Evolutionary conservation across 805 yeast species (phyloP).

Genomic region (Hanseniaspora thailandica): DNA sequence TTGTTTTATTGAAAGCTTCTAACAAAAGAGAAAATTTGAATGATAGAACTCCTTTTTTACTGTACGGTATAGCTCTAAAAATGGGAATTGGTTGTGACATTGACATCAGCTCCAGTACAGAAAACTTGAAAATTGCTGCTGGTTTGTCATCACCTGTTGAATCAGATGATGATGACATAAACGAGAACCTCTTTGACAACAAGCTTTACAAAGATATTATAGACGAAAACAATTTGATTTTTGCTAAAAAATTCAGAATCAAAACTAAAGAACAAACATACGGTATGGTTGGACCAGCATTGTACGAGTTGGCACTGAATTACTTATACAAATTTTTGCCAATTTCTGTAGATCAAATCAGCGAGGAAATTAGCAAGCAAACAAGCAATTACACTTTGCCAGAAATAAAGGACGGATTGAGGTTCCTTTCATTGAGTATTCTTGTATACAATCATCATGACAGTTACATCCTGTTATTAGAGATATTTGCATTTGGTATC

Average conservation of each 20-base stretch:
- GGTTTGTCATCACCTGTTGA: constrained; percentile 22
- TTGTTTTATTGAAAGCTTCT: background rate
- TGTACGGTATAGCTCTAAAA: constrained; percentile 56
- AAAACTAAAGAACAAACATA: background rate
- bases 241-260: background rate
- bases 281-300: constrained; percentile 5
- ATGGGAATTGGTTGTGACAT: constrained; percentile 57
- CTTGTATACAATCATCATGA: background rate
- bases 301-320: constrained; percentile 6
- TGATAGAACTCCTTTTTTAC: constrained; percentile 51
- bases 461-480: background rate
- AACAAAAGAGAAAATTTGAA: constrained; percentile 27
- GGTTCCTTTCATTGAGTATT: constrained; percentile 2
- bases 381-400: background rate
- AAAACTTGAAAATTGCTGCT: constrained; percentile 50
- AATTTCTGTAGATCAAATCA: background rate
- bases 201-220: background rate
- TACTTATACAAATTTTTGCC: background rate
- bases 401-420: constrained; percentile 1
- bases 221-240: background rate
- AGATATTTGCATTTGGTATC: constrained; percentile 5
- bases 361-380: background rate
- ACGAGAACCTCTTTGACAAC: background rate
- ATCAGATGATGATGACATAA: background rate
- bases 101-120: constrained; percentile 42